A percentile compares a stretch with the other conserved stretches of the same genome.
phyloP scores from a whole-genome alignment of 495 filamentous ascomycete species.

The Talaromyces adpressus region DNA sequence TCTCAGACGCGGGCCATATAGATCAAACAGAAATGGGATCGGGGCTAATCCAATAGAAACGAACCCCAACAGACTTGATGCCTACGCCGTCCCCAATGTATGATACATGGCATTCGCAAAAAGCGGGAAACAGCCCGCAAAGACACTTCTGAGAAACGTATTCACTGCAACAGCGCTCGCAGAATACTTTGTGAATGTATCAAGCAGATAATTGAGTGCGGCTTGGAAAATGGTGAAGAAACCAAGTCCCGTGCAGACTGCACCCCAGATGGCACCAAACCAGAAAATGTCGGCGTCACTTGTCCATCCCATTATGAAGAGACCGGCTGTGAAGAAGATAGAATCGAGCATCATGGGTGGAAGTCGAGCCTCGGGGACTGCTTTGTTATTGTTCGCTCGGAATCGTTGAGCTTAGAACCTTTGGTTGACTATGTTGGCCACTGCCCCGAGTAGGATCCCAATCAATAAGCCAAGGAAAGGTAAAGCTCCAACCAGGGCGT shows the following conservation, averaged over 20 bases:
- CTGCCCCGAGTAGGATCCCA: slow-evolving; percentile 45
- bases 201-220: slow-evolving; percentile 50
- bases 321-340: slow-evolving; percentile 46
- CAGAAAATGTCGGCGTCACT: slow-evolving; percentile 41
- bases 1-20: slow-evolving; percentile 41
- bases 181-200: slow-evolving; percentile 45
- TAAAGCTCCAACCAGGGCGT: slow-evolving; percentile 44
- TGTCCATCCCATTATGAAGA: slow-evolving; percentile 55
- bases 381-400: slow-evolving; percentile 35
- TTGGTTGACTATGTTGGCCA: slow-evolving; percentile 45
- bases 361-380: slow-evolving; percentile 52
- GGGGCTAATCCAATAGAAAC: slow-evolving; percentile 44
- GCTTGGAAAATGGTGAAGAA: slow-evolving; percentile 56
- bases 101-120: slow-evolving; percentile 59
- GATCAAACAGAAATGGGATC: slow-evolving; percentile 48
- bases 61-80: slow-evolving; percentile 49
- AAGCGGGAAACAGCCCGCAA: slow-evolving; percentile 60
- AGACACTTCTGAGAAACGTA: slow-evolving; percentile 57
- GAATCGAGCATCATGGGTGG: slow-evolving; percentile 57
- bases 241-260: slow-evolving; percentile 50
- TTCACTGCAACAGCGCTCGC: slow-evolving; percentile 64
- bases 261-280: slow-evolving; percentile 55
- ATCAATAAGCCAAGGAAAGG: slow-evolving; percentile 52
- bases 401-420: slow-evolving; percentile 42
- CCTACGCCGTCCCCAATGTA: slow-evolving; percentile 59